A percentile compares a stretch with the other conserved stretches of the same genome.
phyloP scores from a whole-genome alignment of 169 alveolate species.

The Babesia bovis region DNA sequence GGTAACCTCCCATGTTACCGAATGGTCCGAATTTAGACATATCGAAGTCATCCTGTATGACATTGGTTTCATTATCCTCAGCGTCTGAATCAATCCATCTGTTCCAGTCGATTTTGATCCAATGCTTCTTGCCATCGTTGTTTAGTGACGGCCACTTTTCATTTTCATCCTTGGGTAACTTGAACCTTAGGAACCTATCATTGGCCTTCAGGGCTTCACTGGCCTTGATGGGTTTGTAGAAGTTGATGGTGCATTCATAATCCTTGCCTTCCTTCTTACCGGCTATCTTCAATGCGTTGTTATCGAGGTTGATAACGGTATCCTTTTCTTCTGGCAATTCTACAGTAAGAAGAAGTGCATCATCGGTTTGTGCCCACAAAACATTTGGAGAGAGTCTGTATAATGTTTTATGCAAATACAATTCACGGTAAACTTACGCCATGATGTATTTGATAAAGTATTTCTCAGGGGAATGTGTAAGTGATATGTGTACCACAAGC shows the following conservation, averaged over 20 bases:
- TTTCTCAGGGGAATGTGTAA: background rate
- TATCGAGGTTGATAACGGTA: constrained; percentile 62
- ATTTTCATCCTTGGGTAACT: constrained; percentile 70
- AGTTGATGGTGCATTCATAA: constrained; percentile 70
- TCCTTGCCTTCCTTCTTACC: constrained; percentile 72
- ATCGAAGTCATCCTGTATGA: constrained; percentile 67
- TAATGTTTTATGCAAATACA: background rate
- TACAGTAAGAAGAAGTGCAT: constrained; percentile 71
- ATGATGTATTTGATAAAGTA: background rate
- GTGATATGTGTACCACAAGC: no score
- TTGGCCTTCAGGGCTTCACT: constrained; percentile 64
- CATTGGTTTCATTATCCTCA: constrained; percentile 69
- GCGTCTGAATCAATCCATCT: constrained; percentile 80
- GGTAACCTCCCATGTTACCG: constrained; percentile 51
- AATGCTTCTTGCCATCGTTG: constrained; percentile 78
- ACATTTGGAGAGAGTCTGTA: constrained; percentile 74
- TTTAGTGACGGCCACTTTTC: constrained; percentile 78
- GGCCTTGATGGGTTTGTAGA: constrained; percentile 76
- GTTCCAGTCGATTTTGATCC: constrained; percentile 80
- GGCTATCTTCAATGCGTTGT: constrained; percentile 60
- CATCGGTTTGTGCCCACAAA: constrained; percentile 80
- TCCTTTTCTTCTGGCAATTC: constrained; percentile 68
- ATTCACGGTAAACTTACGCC: background rate
- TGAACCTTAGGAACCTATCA: constrained; percentile 69
- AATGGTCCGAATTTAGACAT: constrained; percentile 72